Base-by-base conservation (phyloP, 768 basidiomycete genomes). In the Amanita jacksonii region DNA sequence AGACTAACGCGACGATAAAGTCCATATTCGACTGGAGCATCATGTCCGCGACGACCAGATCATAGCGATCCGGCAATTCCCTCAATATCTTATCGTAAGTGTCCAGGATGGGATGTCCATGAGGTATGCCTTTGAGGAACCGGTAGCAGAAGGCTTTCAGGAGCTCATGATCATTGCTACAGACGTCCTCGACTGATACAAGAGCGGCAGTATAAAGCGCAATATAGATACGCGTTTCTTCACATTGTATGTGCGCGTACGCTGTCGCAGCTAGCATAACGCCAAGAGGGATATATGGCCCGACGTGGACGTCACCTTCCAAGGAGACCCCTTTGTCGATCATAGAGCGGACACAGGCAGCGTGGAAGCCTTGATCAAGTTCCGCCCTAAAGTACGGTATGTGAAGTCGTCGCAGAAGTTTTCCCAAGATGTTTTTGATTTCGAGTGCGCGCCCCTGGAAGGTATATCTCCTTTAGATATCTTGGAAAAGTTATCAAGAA, bases 131-230 rank as follows among this genome's bases (percentile, higher is more conserved):
- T 4, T 32, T 31, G 1, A 63, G 24, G 36, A 70, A 64, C 0
- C 54, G 45, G 19, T 58, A 51, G 18, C 60, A 61, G 54, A 73
- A 73, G 9, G 49, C 44, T 8, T 58, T 55, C 9, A 69, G 49
- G 3, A 54, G 48, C 4, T 49, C 50, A 13, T 46, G 39, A 38
- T 63, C 59, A 12, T 49, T 46, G 1, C 52, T 48, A 13, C 59
- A 52, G 2, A 48, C 41, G 47, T 73, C 68, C 48, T 73, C 71
- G 22, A 64, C 45, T 32, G 52, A 63, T 38, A 62, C 60, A n/a
- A 56, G 41, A 35, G 59, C 64, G 0, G 67, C 58, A 1, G 69
- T 70, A 49, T 59, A 70, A 7, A 70, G 53, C 3, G 66, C 61
- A 23, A 70, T 63, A 46, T 60, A 56, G 5, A 66, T 56, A 38